Evolutionary conservation across 139 green algal genomes (phyloP).

Genomic region (Chlorella sp.): DNA sequence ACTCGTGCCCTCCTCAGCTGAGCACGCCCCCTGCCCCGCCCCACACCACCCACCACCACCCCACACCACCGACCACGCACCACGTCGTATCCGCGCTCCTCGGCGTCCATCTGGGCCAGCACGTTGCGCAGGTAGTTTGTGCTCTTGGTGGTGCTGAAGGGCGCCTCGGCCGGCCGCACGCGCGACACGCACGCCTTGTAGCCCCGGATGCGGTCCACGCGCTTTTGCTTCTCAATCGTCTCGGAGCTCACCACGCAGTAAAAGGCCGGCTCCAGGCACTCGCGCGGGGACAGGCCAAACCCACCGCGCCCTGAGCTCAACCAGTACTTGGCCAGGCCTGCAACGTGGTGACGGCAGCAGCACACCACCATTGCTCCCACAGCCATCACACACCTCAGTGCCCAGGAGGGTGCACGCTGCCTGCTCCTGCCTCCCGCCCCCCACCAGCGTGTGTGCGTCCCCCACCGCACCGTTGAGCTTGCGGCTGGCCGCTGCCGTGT

Average conservation of each 20-base stretch:
- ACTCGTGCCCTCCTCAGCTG: too few species aligned
- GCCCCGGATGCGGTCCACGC: slow-evolving; percentile 31
- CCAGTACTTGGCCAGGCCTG: slow-evolving; percentile 60
- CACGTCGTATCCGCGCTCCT: slow-evolving; percentile 39
- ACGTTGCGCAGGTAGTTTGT: slow-evolving; percentile 63
- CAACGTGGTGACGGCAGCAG: too few species aligned
- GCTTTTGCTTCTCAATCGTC: slow-evolving; percentile 13
- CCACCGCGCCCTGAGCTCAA: slow-evolving; percentile 56
- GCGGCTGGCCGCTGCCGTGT: slow-evolving; percentile 66
- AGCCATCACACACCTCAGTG: too few species aligned
- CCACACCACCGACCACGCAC: slow-evolving; percentile 10
- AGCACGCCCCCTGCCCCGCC: too few species aligned
- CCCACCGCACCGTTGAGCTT: slow-evolving; percentile 62
- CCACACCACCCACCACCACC: neutral
- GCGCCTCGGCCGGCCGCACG: slow-evolving; percentile 37
- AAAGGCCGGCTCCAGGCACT: slow-evolving; percentile 41
- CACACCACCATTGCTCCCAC: too few species aligned
- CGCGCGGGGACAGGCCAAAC: slow-evolving; percentile 39
- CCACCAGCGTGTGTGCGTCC: too few species aligned
- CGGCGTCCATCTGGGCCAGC: slow-evolving; percentile 47
- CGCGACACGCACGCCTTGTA: slow-evolving; percentile 44
- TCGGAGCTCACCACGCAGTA: slow-evolving; percentile 55
- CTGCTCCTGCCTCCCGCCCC: too few species aligned
- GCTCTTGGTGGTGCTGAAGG: slow-evolving; percentile 50
- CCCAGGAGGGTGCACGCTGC: too few species aligned